Percentiles rank a stretch among this genome's conserved stretches.
Conservation (phyloP, 2,329 filamentous ascomycete genomes). For the Penicillium sp. region DNA sequence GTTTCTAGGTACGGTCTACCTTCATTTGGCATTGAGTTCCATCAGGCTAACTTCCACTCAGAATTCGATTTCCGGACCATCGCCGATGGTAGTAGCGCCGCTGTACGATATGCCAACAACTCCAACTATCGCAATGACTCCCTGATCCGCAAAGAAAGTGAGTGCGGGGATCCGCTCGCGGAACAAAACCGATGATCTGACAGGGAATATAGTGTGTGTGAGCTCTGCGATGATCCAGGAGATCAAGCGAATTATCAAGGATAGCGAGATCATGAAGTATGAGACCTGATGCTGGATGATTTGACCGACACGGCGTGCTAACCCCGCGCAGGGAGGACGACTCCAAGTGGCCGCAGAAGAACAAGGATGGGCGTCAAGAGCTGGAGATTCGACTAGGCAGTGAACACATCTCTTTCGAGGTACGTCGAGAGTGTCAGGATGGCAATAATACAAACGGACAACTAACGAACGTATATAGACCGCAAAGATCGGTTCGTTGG, state of each 20-base stretch:
- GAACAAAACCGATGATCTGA: background rate
- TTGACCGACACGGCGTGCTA: slow-evolving; percentile 19
- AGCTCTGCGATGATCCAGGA: slow-evolving; percentile 86
- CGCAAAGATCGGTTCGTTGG: slow-evolving; percentile 94
- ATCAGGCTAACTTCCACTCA: slow-evolving; percentile 41
- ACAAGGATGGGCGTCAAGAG: slow-evolving; percentile 96
- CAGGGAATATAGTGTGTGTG: slow-evolving; percentile 73
- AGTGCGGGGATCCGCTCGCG: slow-evolving; percentile 35
- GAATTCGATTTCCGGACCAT: slow-evolving; percentile 96
- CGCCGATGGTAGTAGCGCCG: slow-evolving; percentile 87
- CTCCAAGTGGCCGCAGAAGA: slow-evolving; percentile 97
- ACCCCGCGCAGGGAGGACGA: slow-evolving; percentile 76
- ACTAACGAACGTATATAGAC: slow-evolving; percentile 57
- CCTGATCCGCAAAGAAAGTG: slow-evolving; percentile 98
- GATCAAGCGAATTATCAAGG: slow-evolving; percentile 95
- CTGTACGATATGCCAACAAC: slow-evolving; percentile 97
- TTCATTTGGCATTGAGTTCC: slow-evolving; percentile 7
- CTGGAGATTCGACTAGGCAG: slow-evolving; percentile 90
- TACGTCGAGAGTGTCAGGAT: slow-evolving; percentile 35
- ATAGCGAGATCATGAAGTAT: slow-evolving; percentile 96
- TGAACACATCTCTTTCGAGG: slow-evolving; percentile 98
- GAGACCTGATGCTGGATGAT: slow-evolving; percentile 19
- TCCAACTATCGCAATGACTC: slow-evolving; percentile 99
- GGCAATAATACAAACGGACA: background rate
- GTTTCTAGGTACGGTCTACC: slow-evolving; percentile 70